Evolutionary conservation across 2,329 filamentous ascomycete genomes (phyloP).

Genomic region (Chaetomiaceae sp.): DNA sequence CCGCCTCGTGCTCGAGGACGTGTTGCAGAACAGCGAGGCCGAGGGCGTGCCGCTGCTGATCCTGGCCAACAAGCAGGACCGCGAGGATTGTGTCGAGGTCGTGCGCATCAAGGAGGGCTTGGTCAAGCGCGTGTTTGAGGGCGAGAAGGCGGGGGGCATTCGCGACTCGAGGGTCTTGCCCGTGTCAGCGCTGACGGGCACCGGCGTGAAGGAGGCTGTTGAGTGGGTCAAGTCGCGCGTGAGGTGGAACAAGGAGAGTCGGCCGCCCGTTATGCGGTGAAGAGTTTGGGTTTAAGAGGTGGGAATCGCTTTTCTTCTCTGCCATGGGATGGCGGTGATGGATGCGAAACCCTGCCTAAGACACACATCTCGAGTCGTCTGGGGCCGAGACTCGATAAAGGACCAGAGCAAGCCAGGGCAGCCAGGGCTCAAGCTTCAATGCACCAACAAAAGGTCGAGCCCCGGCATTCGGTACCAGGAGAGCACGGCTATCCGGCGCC

Average conservation of each 20-base stretch:
- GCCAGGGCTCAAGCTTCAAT: too few species aligned
- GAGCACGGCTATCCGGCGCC: too few species aligned
- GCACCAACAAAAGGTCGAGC: too few species aligned
- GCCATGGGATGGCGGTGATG: too few species aligned
- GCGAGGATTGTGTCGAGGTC: slow-evolving; percentile 96
- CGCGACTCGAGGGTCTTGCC: slow-evolving; percentile 88
- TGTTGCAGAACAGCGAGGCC: slow-evolving; percentile 80
- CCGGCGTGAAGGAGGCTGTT: slow-evolving; percentile 89
- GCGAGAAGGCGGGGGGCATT: slow-evolving; percentile 79
- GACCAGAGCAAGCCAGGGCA: too few species aligned
- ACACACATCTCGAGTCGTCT: too few species aligned
- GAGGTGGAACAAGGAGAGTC: slow-evolving; percentile 91
- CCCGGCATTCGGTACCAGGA: too few species aligned
- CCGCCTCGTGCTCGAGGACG: slow-evolving; percentile 80
- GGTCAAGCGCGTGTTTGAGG: slow-evolving; percentile 92
- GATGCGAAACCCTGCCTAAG: too few species aligned
- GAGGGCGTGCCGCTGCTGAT: slow-evolving; percentile 89
- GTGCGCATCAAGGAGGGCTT: slow-evolving; percentile 95
- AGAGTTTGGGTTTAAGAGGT: neutral
- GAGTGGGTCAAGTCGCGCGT: slow-evolving; percentile 92
- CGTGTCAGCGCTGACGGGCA: slow-evolving; percentile 81
- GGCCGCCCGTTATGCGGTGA: slow-evolving; percentile 90
- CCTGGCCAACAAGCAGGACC: slow-evolving; percentile 94
- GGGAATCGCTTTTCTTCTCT: too few species aligned
- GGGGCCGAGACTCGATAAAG: too few species aligned